phyloP scores from a whole-genome alignment of 176 grass and related monocot species.

The Musa acuminata region DNA sequence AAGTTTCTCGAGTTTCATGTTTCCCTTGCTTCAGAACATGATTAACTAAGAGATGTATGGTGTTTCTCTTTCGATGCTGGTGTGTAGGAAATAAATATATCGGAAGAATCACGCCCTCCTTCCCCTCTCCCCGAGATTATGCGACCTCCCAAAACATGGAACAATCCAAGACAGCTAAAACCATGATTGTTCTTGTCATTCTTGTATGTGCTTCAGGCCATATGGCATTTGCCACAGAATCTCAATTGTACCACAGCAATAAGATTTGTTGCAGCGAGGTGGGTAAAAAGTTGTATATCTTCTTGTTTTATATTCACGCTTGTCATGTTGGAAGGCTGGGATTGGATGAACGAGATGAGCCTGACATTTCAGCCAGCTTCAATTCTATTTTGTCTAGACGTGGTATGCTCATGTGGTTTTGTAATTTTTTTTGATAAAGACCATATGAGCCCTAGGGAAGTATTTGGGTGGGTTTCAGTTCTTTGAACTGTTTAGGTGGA shows the following conservation, averaged over 20 bases:
- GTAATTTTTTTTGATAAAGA: constrained; percentile 94
- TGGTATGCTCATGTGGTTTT: constrained; percentile 85
- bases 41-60: neutral
- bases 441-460: constrained; percentile 52
- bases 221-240: neutral
- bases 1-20: neutral
- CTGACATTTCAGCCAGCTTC: constrained; percentile 35
- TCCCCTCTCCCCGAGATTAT: constrained; percentile 43
- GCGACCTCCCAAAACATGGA: constrained; percentile 46
- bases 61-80: constrained; percentile 21
- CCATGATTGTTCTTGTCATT: constrained; percentile 28
- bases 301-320: constrained; percentile 51
- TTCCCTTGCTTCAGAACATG: neutral
- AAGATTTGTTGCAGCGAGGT: neutral
- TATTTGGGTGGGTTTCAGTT: constrained; percentile 42
- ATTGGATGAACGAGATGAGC: constrained; percentile 39
- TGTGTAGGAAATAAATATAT: constrained; percentile 70
- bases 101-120: constrained; percentile 40
- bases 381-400: constrained; percentile 39
- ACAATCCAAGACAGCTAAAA: constrained; percentile 40
- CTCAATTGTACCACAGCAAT: neutral
- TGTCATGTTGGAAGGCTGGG: constrained; percentile 40
- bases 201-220: neutral
- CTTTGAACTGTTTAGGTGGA: constrained; percentile 23
- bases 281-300: constrained; percentile 19